Conservation (phyloP, 208 protist genomes). For the Wallacemonas sp. region DNA sequence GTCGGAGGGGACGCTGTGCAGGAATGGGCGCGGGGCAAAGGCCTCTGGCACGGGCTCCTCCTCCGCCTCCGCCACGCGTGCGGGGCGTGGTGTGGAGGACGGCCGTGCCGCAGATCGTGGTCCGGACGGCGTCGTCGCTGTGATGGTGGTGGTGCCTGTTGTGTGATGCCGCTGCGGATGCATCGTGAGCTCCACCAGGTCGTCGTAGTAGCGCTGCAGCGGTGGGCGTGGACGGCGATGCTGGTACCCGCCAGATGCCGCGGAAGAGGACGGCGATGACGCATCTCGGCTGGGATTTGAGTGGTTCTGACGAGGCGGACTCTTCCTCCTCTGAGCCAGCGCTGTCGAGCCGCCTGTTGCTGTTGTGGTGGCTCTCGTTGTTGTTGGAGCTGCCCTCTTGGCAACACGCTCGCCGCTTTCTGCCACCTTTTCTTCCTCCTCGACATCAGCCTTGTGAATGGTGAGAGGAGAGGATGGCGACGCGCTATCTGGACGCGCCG, state of each 20-base stretch:
- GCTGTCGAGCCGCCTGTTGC: neutral
- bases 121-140: too few relatives aligned
- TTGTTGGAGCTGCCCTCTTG: too few relatives aligned
- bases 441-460: too few relatives aligned
- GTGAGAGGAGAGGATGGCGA: neutral
- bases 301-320: neutral
- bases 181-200: slow-evolving; percentile 20
- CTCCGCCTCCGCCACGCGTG: neutral
- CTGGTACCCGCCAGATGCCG: slow-evolving; percentile 1
- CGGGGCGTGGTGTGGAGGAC: neutral
- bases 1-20: slow-evolving; percentile 2
- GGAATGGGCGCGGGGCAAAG: slow-evolving; percentile 8
- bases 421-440: neutral
- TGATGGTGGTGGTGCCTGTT: too few relatives aligned
- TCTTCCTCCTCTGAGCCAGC: neutral
- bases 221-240: slow-evolving; percentile 6
- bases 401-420: neutral
- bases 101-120: too few relatives aligned
- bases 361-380: too few relatives aligned
- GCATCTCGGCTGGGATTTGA: too few relatives aligned
- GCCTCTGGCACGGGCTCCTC: neutral
- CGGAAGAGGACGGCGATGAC: neutral
- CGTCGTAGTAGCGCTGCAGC: slow-evolving; percentile 29
- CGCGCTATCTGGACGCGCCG: too few relatives aligned
- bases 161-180: neutral